Evolutionary conservation across 176 grass and related monocot genomes (phyloP), one percentile per base, ranked within the genome.

Genomic region (Aegilops umbellulata): DNA sequence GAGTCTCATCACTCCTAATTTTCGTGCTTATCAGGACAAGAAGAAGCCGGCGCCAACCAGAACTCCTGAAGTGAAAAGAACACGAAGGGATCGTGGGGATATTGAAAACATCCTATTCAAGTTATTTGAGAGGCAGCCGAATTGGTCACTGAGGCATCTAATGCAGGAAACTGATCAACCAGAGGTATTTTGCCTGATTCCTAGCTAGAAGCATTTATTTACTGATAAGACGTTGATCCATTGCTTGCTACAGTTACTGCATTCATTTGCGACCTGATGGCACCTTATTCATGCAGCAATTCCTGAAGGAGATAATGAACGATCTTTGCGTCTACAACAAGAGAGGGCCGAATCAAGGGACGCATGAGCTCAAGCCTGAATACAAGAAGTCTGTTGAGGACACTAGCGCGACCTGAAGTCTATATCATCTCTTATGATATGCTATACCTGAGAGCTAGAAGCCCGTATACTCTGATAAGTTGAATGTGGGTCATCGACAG

Each of bases 301-400:
- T 97, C 84, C 79, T 97, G 76, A 97, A 97, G 80, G 95, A 97
- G 72, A 97, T 97, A 86, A 58, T 95, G 87, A 95, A 92, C 51
- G 93, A 93, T 60, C 76, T 95, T 1, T 97, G 93, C 30, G 80
- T 97, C 60, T 97, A 97, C 84, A 97, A 95, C 82, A 97, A 97
- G 78, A 87, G 95, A 91, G 95, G 95, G 75, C 92, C 92, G 14
- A 91, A 97, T 87, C 93, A 97, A 86, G 95, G 95, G 35, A 97
- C 95, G 3, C 95, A 95, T 34, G 95, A 97, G 83, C 91, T 97
- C 36, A 97, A 97, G 88, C 89, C 89, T 30, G 95, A 93, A 83
- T 97, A 97, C 90, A 97, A 93, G 85, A 93, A 89, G 76, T 85
- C 87, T 57, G 83, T 80, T 46, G 92, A 94, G 88, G 92, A 90